Percentiles rank a stretch among this genome's conserved stretches.
phyloP scores from a whole-genome alignment of 1,284 basidiomycete species.

The Ganoderma meredithae region DNA sequence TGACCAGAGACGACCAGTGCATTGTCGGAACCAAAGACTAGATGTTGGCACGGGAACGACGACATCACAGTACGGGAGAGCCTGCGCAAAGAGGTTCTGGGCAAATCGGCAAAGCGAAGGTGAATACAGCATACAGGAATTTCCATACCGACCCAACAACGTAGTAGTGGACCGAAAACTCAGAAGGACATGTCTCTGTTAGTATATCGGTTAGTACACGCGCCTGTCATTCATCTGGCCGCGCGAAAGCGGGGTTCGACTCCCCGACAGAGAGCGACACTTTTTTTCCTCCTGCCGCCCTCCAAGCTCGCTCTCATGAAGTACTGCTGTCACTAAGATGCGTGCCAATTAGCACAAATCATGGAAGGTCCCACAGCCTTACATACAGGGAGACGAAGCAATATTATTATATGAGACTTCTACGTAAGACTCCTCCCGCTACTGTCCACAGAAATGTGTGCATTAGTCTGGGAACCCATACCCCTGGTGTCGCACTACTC shows the following conservation, averaged over 20 bases:
- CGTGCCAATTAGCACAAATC: no score
- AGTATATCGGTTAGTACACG: conserved; percentile 19
- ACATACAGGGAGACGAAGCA: no score
- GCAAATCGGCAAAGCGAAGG: not conserved
- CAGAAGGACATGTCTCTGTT: no score
- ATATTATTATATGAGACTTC: no score
- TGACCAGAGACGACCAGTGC: conserved; percentile 22
- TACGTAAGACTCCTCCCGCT: not conserved
- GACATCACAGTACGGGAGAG: conserved; percentile 8
- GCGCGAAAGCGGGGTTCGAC: conserved; percentile 53
- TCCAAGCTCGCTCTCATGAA: no score
- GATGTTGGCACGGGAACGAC: conserved; percentile 24
- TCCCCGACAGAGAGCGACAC: conserved; percentile 46
- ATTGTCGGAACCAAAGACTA: conserved; percentile 18
- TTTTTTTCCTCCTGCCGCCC: not conserved
- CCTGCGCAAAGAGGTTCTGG: not conserved
- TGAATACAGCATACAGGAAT: no score
- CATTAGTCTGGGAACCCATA: not conserved
- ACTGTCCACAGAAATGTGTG: not conserved
- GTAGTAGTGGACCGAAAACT: no score
- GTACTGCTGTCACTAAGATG: no score
- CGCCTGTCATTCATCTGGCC: conserved; percentile 19
- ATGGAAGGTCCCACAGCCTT: no score
- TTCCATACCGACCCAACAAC: no score
- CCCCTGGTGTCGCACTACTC: not conserved